These are phyloP conservation scores for Cercospora zeae-maydis DNA, from an alignment of 2,329 filamentous ascomycete genomes.

Conservation along the genomic window DNA sequence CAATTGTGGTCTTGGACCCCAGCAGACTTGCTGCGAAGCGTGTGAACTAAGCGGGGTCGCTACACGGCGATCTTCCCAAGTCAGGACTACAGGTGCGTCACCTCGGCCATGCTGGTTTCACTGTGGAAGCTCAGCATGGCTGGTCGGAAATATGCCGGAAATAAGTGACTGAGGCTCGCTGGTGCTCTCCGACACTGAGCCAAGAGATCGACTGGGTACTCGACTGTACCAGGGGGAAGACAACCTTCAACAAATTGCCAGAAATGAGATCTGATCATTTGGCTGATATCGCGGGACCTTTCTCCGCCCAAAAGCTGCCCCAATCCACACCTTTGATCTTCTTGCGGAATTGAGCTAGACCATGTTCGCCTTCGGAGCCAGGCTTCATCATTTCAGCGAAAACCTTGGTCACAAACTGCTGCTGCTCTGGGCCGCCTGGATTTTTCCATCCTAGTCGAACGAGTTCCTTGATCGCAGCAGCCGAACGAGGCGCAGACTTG, in stretches of 20 bases:
- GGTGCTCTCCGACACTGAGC: background rate
- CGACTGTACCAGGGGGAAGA: background rate
- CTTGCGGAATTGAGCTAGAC: slow-evolving; percentile 19
- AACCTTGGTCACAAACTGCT: slow-evolving; percentile 15
- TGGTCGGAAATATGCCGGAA: background rate
- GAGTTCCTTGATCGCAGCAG: slow-evolving; percentile 19
- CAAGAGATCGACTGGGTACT: background rate
- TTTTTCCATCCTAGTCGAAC: slow-evolving; percentile 19
- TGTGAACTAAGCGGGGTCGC: background rate
- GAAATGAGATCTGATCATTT: background rate
- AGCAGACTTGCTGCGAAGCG: background rate
- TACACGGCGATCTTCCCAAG: background rate
- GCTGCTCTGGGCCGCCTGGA: slow-evolving; percentile 16
- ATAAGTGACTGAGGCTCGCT: background rate
- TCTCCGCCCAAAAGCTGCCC: slow-evolving; percentile 5
- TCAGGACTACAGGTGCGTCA: background rate
- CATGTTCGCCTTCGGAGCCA: slow-evolving; percentile 20
- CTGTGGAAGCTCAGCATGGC: background rate
- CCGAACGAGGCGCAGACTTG: slow-evolving; percentile 19
- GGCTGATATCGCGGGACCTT: background rate
- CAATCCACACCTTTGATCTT: slow-evolving; percentile 20
- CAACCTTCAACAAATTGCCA: background rate
- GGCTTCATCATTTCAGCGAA: slow-evolving; percentile 24
- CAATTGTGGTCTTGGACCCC: background rate
- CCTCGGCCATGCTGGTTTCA: background rate